These are phyloP conservation scores for Fusarium verrucosum DNA, from an alignment of 2,329 filamentous ascomycete genomes.

Conservation along the genomic window DNA sequence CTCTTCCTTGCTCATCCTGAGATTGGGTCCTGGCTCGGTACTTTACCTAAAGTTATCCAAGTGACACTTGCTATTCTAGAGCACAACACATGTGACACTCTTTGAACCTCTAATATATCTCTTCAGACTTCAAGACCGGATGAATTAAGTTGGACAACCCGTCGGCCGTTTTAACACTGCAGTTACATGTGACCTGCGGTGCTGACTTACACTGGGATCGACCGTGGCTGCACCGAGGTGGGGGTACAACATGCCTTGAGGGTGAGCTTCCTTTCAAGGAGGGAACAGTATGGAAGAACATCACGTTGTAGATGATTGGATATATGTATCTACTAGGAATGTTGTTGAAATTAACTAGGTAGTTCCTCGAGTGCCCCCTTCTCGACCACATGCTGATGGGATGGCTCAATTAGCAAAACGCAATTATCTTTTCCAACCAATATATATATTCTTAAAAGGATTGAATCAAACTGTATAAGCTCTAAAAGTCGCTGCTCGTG, in stretches of 20 bases:
- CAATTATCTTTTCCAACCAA: neutral
- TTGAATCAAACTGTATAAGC: neutral
- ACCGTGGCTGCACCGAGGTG: conserved; percentile 33
- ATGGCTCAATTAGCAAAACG: neutral
- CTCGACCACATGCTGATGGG: neutral
- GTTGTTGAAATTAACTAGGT: neutral
- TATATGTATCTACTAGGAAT: neutral
- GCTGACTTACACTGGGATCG: conserved; percentile 23
- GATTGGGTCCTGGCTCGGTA: no score
- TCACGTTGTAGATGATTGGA: neutral
- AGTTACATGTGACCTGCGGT: conserved; percentile 21
- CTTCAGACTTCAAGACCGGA: neutral
- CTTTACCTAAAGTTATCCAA: neutral
- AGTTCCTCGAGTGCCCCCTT: neutral
- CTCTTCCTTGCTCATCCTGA: no score
- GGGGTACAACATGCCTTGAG: conserved; percentile 25
- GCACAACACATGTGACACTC: neutral
- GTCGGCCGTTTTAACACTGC: conserved; percentile 2
- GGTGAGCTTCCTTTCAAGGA: conserved; percentile 5
- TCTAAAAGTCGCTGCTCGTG: neutral
- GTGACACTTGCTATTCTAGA: neutral
- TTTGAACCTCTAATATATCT: neutral
- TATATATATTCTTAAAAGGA: neutral
- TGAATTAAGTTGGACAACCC: neutral
- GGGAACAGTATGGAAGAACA: neutral